A percentile compares a stretch with the other conserved stretches of the same genome.
Conservation (phyloP, 2,329 filamentous ascomycete species). For the Graphilbum ipis-grandicollis region DNA sequence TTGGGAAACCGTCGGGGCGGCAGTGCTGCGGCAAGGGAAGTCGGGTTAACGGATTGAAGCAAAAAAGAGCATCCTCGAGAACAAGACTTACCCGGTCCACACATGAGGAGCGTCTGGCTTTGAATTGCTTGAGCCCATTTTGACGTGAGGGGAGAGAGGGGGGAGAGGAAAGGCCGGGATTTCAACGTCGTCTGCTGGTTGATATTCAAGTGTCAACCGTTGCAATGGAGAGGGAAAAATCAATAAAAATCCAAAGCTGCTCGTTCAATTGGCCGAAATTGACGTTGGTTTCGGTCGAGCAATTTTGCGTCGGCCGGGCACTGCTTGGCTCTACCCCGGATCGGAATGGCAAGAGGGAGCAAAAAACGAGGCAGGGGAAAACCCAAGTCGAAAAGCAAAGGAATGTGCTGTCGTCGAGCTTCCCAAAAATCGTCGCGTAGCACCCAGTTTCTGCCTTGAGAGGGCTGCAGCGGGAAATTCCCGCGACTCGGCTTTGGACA, state of each 20-base stretch:
- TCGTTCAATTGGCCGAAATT: no score
- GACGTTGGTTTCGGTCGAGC: no score
- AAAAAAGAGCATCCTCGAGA: background rate
- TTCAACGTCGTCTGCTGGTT: no score
- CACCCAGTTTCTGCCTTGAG: no score
- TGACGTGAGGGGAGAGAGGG: background rate
- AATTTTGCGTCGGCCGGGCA: no score
- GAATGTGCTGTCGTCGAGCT: background rate
- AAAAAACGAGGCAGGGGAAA: no score
- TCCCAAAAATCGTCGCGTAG: background rate
- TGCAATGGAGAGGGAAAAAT: no score
- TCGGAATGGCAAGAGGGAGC: no score
- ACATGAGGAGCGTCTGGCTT: constrained; percentile 30
- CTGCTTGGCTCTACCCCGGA: no score
- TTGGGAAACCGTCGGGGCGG: constrained; percentile 49
- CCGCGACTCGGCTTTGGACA: no score
- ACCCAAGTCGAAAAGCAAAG: background rate
- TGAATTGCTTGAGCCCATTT: constrained; percentile 39
- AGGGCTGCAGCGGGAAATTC: background rate
- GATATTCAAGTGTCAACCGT: no score
- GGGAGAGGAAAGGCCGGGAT: background rate
- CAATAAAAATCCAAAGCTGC: no score
- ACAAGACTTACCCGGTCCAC: constrained; percentile 36
- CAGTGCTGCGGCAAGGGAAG: constrained; percentile 14
- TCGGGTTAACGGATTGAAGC: background rate